Percentiles rank a stretch among this genome's conserved stretches.
Evolutionary conservation across 331 rosid species (phyloP).

Genomic region (Malus hybrid): DNA sequence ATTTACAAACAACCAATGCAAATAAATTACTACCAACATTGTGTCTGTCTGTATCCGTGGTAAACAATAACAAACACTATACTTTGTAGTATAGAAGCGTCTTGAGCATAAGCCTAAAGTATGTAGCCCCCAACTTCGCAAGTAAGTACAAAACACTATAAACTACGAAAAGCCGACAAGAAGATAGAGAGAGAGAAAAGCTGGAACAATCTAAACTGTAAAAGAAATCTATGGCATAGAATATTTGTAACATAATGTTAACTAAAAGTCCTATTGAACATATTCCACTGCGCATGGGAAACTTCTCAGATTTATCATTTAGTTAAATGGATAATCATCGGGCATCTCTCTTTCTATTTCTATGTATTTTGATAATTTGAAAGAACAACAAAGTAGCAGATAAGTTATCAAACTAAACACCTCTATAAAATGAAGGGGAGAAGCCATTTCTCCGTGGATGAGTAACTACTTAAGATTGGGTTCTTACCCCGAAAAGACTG

Average conservation of each 20-base stretch:
- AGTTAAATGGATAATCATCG: neutral
- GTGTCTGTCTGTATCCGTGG: neutral
- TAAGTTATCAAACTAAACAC: neutral
- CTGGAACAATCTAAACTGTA: neutral
- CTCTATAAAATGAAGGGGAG: neutral
- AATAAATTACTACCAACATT: neutral
- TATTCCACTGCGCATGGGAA: neutral
- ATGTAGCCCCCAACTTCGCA: neutral
- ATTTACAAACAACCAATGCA: neutral
- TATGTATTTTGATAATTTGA: no score
- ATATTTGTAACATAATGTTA: neutral
- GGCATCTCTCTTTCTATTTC: neutral
- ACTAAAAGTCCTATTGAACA: neutral
- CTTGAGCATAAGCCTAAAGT: neutral
- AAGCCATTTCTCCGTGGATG: conserved; percentile 1
- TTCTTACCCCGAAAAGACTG: conserved; percentile 45
- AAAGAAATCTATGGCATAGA: neutral
- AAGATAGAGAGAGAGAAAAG: neutral
- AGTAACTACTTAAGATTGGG: conserved; percentile 13
- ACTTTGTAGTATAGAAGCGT: neutral
- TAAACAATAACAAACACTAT: neutral
- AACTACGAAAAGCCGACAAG: neutral
- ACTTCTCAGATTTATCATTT: neutral
- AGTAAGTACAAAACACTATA: neutral
- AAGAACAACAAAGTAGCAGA: neutral